A percentile compares a stretch with the other conserved stretches of the same genome.
Conservation (phyloP, 1,139 yeast genomes). For the Geotrichum bryndzae region DNA sequence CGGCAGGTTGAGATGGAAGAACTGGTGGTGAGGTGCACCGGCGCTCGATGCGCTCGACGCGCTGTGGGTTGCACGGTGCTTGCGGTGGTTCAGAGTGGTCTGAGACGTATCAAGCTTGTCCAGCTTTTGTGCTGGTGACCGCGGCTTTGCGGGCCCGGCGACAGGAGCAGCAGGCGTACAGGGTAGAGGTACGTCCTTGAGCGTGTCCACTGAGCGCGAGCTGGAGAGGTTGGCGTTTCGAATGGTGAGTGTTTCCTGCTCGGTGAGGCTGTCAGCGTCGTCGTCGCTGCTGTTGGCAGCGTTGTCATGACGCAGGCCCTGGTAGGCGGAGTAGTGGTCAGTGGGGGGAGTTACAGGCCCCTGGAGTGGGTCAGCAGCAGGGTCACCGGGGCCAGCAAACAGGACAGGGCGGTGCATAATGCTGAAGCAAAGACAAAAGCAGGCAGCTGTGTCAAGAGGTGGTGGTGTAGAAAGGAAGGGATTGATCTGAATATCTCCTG, state of each 20-base stretch:
- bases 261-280: not conserved
- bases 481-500: not conserved
- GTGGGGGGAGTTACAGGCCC: not conserved
- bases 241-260: constrained; percentile 3
- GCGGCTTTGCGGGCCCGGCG: not conserved
- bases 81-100: not conserved
- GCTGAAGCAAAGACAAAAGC: not conserved
- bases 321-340: not conserved
- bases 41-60: not conserved
- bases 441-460: not conserved
- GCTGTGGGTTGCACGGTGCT: not conserved
- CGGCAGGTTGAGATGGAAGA: not conserved
- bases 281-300: not conserved
- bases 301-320: not conserved
- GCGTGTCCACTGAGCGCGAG: not conserved
- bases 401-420: not conserved
- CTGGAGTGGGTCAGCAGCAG: not conserved
- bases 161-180: not conserved
- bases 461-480: not conserved
- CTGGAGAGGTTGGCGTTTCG: not conserved
- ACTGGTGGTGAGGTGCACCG: not conserved
- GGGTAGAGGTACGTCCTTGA: not conserved
- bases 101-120: not conserved
- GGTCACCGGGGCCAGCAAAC: not conserved
- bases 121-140: not conserved